Conservation (phyloP, 805 yeast species). For the Metschnikowia proteae region DNA sequence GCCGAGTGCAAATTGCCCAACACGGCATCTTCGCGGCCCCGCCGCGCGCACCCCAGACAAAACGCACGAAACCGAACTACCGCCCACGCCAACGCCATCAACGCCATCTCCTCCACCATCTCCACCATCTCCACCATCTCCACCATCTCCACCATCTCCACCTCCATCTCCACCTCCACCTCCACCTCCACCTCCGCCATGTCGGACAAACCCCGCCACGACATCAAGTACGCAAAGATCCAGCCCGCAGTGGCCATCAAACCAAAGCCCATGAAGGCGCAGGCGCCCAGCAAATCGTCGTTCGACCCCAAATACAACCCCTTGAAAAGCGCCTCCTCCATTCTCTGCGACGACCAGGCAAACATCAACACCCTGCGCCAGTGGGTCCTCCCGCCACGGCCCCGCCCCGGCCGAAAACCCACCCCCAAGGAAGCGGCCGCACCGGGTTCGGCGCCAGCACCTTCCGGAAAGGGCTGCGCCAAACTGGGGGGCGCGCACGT, state of each 20-base stretch:
- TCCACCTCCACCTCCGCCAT: not conserved
- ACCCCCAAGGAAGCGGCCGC: constrained; percentile 2
- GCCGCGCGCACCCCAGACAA: not conserved
- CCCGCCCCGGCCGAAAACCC: constrained; percentile 67
- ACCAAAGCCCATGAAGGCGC: constrained; percentile 23
- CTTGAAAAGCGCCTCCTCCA: constrained; percentile 6
- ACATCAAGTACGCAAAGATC: constrained; percentile 30
- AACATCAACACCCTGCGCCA: constrained; percentile 61
- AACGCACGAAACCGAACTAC: too few relatives aligned
- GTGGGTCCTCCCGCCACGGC: constrained; percentile 85
- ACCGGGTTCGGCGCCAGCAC: not conserved
- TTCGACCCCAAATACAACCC: constrained; percentile 20
- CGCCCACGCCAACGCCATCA: too few relatives aligned
- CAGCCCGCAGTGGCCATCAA: constrained; percentile 41
- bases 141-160: too few relatives aligned
- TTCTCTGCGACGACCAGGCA: constrained; percentile 7
- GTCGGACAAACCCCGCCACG: constrained; percentile 1
- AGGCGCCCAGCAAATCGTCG: constrained; percentile 24
- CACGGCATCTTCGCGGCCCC: not conserved
- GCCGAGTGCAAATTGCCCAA: not conserved
- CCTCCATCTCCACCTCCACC: too few relatives aligned
- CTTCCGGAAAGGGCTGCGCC: not conserved
- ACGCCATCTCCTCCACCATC: too few relatives aligned
- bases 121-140: not conserved
- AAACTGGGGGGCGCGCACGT: too few relatives aligned